Evolutionary conservation across 2,329 filamentous ascomycete genomes (phyloP).

Genomic region (Arthrobotrys sinensis): DNA sequence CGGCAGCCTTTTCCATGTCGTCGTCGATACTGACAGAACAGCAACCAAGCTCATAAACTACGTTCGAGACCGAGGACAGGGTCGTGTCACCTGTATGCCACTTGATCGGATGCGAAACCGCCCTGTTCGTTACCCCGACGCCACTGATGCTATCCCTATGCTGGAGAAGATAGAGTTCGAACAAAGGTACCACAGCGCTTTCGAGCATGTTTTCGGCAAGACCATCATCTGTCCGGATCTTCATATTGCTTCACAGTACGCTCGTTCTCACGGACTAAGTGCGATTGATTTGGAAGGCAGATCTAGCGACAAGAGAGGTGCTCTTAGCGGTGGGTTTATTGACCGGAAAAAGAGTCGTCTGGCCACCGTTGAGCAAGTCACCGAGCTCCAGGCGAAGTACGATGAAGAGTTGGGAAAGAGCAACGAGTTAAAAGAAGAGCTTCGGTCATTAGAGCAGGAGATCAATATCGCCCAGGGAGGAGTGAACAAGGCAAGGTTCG

Average conservation of each 20-base stretch:
- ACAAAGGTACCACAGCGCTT: conserved; percentile 82
- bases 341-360: conserved; percentile 88
- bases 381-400: conserved; percentile 81
- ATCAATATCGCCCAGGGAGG: conserved; percentile 89
- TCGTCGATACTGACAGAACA: conserved; percentile 92
- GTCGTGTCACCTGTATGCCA: conserved; percentile 94
- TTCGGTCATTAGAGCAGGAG: conserved; percentile 87
- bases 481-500: conserved; percentile 80
- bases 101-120: conserved; percentile 83
- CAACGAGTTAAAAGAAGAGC: conserved; percentile 77
- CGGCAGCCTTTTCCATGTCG: conserved; percentile 92
- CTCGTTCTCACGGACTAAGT: conserved; percentile 89
- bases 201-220: conserved; percentile 95
- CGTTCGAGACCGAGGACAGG: conserved; percentile 66
- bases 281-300: conserved; percentile 96
- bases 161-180: conserved; percentile 82
- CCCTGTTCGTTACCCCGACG: conserved; percentile 82
- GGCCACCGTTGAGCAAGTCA: conserved; percentile 83
- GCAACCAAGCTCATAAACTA: conserved; percentile 85
- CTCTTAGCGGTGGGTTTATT: conserved; percentile 93
- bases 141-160: conserved; percentile 88
- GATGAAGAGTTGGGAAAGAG: conserved; percentile 78
- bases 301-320: conserved; percentile 93
- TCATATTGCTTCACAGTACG: conserved; percentile 88
- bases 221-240: conserved; percentile 94